Conservation (phyloP, 768 basidiomycete genomes). For the Termitomyces sp. region DNA sequence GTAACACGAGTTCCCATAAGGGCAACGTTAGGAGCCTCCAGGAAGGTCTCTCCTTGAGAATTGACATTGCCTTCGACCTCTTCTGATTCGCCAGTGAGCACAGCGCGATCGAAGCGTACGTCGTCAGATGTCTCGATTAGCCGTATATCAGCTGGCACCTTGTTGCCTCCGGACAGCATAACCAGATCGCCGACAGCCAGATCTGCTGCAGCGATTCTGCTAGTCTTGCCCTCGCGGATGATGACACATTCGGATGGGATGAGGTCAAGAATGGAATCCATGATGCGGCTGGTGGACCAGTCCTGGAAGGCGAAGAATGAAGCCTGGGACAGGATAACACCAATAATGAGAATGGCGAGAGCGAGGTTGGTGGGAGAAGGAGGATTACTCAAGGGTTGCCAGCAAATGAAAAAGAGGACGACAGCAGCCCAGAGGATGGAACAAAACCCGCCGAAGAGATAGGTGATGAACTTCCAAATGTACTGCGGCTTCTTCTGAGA, state of each 20-base stretch:
- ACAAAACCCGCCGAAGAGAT: constrained; percentile 15
- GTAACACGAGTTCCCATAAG: constrained; percentile 38
- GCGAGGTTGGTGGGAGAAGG: constrained; percentile 14
- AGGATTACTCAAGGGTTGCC: constrained; percentile 8
- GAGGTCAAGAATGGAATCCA: constrained; percentile 15
- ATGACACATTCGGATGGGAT: constrained; percentile 15
- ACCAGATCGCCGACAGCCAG: constrained; percentile 14
- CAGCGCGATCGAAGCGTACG: constrained; percentile 45
- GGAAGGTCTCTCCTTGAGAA: constrained; percentile 43
- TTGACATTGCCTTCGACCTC: constrained; percentile 40
- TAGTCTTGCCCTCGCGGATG: constrained; percentile 11
- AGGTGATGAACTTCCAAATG: constrained; percentile 11
- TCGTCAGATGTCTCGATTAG: constrained; percentile 47
- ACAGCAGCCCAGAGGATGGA: constrained; percentile 16
- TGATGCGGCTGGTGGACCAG: constrained; percentile 14
- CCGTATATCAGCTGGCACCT: constrained; percentile 37
- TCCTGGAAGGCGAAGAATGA: constrained; percentile 12
- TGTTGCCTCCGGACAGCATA: constrained; percentile 11
- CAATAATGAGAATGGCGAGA: constrained; percentile 12
- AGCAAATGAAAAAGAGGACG: constrained; percentile 14
- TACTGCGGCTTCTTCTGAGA: constrained; percentile 10
- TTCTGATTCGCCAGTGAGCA: constrained; percentile 47
- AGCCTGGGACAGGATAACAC: constrained; percentile 11
- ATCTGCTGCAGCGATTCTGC: constrained; percentile 11
- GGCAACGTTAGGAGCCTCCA: constrained; percentile 42